Evolutionary conservation across 768 basidiomycete species (phyloP), one percentile per base, ranked within the genome.

Genomic region (Lactarius hatsudake): DNA sequence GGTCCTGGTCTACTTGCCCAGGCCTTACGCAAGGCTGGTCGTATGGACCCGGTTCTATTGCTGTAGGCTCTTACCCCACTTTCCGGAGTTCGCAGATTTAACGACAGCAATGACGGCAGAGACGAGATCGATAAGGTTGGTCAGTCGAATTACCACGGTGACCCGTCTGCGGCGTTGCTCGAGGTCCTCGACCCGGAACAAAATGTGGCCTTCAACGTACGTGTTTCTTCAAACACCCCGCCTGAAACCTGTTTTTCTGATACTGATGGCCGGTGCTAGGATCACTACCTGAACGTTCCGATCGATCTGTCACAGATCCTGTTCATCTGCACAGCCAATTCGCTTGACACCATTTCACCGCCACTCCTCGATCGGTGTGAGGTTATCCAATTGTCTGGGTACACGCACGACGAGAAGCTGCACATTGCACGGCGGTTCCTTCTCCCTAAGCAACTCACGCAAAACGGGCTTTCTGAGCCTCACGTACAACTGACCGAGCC

Each of bases 151-250:
- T 91, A 91, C 79, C 94, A 96, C 71, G 95, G 95, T 0, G 94
- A 96, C 75, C 95, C 95, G 17, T 87, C 86, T 3, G 96, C 96
- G 45, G 95, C 95, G 0, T 76, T 98, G 67, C 78, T 98, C 5
- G 95, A 98, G 73, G 94, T 96, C 0, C 81, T 98, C 61, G 96
- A 97, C 74, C 96, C 96, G 0, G 96, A 97, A 75, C 94, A 96
- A 76, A 96, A 95, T 69, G 84, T 90, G 73, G 82, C 86, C 0
- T 93, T 93, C 74, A 91, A 89, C 74, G 90, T 87, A 61, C 68
- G 84, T 68, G 84, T 76, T 54, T 26, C 48, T 30, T 15, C 23
- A 45, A 9, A 51, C 20, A 13, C 61, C 38, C 15, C 53, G 56
- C 64, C 30, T 12, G 56, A 61, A 34, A 18, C 20, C 28, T 23